Evolutionary conservation across 75 land plant species (phyloP), one percentile per base, ranked within the genome.

Genomic region (Sequoiadendron giganteum): DNA sequence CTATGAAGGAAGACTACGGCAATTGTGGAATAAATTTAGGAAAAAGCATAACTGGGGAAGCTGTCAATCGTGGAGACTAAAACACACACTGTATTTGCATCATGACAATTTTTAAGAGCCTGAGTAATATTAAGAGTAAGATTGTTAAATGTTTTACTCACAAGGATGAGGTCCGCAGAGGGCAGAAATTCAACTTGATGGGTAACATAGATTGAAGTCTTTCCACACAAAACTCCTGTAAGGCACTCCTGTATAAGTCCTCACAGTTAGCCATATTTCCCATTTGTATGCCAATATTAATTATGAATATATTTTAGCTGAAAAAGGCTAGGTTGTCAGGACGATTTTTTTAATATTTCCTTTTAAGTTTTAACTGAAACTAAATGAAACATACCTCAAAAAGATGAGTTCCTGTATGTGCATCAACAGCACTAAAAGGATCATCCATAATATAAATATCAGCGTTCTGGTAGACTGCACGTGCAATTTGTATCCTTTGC

Each of bases 391-490:
- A 52, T 14, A 94, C 99, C 93, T 95, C 49, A 85, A 97, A 96
- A 10, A 97, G 93, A 77, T 94, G 92, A 52, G 94, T 90, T n/a
- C 96, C 99, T 48, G 99, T 96, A 86, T 96, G 98, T 81, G 98
- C 99, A 94, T 97, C 99, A 15, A 97, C 95, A 61, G 99, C 98
- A 89, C 99, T 97, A 88, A 97, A 97, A 68, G 96, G 97, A 85
- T 98, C 99, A 92, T 98, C 98, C 85, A 98, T 89, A 70, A 98
- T 90, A 87, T 96, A 98, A 25, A 95, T 92, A 87, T 98, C 99
- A 25, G 97, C 95, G 91, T 97, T 96, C 89, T 95, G 94, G 87
- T 97, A 97, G 15, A 95, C 92, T 83, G 99, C 99, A 38, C 99
- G 92, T 6, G 99, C 99, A n/a, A 97, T 92, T 76, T 96, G 98